phyloP scores from a whole-genome alignment of 2,329 filamentous ascomycete genomes.

The Colletotrichum neosansevieriae region DNA sequence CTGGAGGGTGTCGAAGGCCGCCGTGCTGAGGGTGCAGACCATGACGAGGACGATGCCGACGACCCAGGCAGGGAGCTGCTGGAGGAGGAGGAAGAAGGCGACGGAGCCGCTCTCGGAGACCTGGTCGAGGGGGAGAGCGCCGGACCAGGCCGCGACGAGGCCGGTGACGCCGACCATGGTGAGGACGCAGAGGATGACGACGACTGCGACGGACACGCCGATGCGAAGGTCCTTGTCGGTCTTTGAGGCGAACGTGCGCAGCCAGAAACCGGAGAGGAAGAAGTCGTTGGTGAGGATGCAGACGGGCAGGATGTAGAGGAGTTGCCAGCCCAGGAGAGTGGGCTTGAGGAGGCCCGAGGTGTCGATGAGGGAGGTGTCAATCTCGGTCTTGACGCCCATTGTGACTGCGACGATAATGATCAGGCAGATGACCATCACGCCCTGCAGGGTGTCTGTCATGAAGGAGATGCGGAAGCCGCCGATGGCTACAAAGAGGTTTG shows the following conservation, averaged over 20 bases:
- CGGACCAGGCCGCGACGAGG: constrained; percentile 82
- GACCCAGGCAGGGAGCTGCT: constrained; percentile 82
- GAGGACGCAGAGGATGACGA: constrained; percentile 75
- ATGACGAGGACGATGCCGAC: constrained; percentile 85
- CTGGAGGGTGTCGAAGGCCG: constrained; percentile 84
- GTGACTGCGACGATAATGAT: constrained; percentile 82
- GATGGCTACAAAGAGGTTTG: constrained; percentile 64
- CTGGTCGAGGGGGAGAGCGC: constrained; percentile 74
- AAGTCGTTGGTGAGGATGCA: constrained; percentile 88
- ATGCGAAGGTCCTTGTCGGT: constrained; percentile 84
- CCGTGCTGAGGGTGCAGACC: constrained; percentile 80
- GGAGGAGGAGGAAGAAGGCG: constrained; percentile 81
- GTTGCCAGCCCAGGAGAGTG: constrained; percentile 83
- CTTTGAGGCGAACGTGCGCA: constrained; percentile 83
- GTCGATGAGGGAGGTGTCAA: constrained; percentile 76
- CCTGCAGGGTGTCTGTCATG: constrained; percentile 85
- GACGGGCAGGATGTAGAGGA: constrained; percentile 85
- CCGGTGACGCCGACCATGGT: constrained; percentile 80
- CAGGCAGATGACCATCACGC: constrained; percentile 79
- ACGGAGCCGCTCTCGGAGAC: constrained; percentile 71
- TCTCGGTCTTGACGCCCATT: constrained; percentile 80
- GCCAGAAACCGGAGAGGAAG: constrained; percentile 87
- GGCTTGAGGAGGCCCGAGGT: constrained; percentile 76
- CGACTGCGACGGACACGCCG: constrained; percentile 76
- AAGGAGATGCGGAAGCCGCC: constrained; percentile 89